Evolutionary conservation across 805 yeast species (phyloP).

Genomic region (Kuraishia hungarica): DNA sequence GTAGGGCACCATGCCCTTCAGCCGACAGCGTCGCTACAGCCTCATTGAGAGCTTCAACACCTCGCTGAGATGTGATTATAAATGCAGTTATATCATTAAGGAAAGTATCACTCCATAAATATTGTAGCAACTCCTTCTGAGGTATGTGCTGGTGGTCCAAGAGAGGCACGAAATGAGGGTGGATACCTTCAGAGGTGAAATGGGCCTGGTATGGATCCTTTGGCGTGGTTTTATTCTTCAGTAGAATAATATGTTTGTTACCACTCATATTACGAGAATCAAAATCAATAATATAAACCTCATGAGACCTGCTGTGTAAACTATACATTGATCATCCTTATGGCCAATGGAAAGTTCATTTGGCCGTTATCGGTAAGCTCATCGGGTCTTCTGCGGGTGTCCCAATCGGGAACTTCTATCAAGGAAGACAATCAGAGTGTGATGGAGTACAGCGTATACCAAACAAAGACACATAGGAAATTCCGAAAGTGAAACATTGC

Average conservation of each 20-base stretch:
- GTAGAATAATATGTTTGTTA: constrained; percentile 31
- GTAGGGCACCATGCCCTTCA: constrained; percentile 10
- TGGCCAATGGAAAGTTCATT: neutral
- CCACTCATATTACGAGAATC: neutral
- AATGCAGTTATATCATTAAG: constrained; percentile 35
- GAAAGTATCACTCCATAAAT: constrained; percentile 35
- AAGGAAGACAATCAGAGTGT: no score
- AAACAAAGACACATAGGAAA: no score
- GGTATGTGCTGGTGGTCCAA: constrained; percentile 55
- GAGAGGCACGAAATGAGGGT: constrained; percentile 61
- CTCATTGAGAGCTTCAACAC: constrained; percentile 68
- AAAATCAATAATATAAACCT: neutral
- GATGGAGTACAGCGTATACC: no score
- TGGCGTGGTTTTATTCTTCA: constrained; percentile 69
- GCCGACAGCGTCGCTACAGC: constrained; percentile 6
- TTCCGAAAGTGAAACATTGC: no score
- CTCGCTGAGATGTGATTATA: constrained; percentile 84
- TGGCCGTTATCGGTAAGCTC: neutral
- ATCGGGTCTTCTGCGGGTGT: neutral
- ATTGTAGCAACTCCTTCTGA: constrained; percentile 31
- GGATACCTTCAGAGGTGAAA: constrained; percentile 27
- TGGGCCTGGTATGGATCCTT: constrained; percentile 52
- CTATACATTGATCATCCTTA: no score
- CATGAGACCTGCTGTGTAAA: no score
- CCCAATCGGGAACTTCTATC: neutral